Evolutionary conservation across 208 protist genomes (phyloP).

Genomic region (Trypanosoma cruzi): DNA sequence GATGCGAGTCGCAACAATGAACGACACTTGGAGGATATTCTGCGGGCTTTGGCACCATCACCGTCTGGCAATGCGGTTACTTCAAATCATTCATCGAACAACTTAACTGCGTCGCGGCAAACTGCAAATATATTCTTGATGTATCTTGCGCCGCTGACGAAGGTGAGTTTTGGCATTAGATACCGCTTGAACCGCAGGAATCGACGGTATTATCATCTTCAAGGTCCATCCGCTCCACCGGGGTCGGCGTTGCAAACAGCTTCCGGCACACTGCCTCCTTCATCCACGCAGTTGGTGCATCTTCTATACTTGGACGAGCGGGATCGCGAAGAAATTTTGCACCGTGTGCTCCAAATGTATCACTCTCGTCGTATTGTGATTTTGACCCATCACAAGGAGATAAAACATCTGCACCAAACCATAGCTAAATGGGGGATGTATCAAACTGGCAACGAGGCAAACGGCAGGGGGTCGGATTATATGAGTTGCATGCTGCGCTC

Average conservation of each 20-base stretch:
- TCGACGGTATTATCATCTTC: constrained; percentile 74
- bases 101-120: constrained; percentile 2
- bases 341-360: constrained; percentile 49
- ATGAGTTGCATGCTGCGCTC: constrained; percentile 45
- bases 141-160: constrained; percentile 46
- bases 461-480: constrained; percentile 17
- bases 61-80: background rate
- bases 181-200: constrained; percentile 53
- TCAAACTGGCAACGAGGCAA: background rate
- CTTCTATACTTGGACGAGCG: constrained; percentile 52
- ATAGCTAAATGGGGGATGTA: constrained; percentile 55
- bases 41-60: constrained; percentile 6
- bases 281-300: constrained; percentile 46
- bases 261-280: constrained; percentile 46
- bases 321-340: constrained; percentile 56
- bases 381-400: constrained; percentile 81
- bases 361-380: constrained; percentile 50
- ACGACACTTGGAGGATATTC: constrained; percentile 22
- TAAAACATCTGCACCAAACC: constrained; percentile 49
- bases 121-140: constrained; percentile 41
- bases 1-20: constrained; percentile 13
- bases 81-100: background rate
- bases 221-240: constrained; percentile 33
- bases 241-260: constrained; percentile 29
- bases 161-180: constrained; percentile 40